phyloP scores from a whole-genome alignment of 352 stramenopile genomes.

The Globisporangium yorkense region DNA sequence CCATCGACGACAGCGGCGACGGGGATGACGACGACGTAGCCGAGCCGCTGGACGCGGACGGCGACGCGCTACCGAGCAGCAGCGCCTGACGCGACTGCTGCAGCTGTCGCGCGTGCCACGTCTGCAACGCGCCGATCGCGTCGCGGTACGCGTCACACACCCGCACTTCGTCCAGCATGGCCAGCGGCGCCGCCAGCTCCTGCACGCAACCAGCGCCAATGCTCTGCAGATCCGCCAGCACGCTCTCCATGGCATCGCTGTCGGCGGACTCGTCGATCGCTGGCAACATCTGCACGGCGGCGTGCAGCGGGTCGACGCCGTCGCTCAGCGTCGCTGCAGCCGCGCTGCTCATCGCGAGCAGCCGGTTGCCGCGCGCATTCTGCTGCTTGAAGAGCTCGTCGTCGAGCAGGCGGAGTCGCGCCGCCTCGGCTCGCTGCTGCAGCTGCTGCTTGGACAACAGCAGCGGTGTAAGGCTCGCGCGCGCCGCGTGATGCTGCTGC shows the following conservation, averaged over 20 bases:
- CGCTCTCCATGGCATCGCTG: constrained; percentile 6
- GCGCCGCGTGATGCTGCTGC: constrained; percentile 7
- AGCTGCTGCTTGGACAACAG: constrained; percentile 11
- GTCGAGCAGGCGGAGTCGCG: constrained; percentile 20
- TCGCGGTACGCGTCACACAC: constrained; percentile 25
- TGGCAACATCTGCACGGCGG: constrained; percentile 25
- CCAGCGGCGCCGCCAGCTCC: constrained; percentile 19
- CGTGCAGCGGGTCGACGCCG: constrained; percentile 16
- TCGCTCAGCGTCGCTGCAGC: constrained; percentile 6
- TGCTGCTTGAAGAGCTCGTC: constrained; percentile 23
- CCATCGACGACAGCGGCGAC: not conserved
- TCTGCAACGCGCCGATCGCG: constrained; percentile 19
- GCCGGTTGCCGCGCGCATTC: constrained; percentile 18
- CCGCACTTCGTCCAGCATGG: constrained; percentile 16
- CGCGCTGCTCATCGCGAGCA: constrained; percentile 27
- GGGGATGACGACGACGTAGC: constrained; percentile 2
- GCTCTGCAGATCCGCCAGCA: constrained; percentile 9
- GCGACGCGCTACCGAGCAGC: not conserved
- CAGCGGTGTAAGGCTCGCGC: constrained; percentile 10
- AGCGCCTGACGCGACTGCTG: constrained; percentile 17
- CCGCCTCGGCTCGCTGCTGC: constrained; percentile 15
- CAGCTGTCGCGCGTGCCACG: constrained; percentile 29
- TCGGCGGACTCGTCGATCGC: not conserved
- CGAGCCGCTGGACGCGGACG: not conserved
- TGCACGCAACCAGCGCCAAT: constrained; percentile 10